These are phyloP conservation scores for Spathaspora sp. DNA, from an alignment of 805 yeast genomes.

Conservation along the genomic window DNA sequence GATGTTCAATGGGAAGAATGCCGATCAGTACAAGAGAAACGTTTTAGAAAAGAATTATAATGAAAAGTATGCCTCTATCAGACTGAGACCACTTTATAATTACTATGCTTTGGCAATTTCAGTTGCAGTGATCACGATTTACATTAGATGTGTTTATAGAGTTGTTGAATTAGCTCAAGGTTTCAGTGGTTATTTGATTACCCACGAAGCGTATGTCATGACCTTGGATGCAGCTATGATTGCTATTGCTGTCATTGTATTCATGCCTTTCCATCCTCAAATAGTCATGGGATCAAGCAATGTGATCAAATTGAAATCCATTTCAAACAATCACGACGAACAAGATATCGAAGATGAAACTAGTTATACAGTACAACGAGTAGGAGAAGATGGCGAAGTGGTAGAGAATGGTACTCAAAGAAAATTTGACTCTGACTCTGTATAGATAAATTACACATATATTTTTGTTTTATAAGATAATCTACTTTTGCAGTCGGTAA, in stretches of 20 bases:
- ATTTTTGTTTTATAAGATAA: not conserved
- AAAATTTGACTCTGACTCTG: not conserved
- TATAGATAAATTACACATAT: not conserved
- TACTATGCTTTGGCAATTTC: conserved; percentile 31
- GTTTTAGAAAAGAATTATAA: conserved; percentile 26
- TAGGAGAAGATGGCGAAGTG: not conserved
- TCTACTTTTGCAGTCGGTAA: not conserved
- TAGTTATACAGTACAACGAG: not conserved
- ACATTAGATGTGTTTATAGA: conserved; percentile 32
- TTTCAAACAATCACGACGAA: conserved; percentile 9
- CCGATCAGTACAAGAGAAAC: conserved; percentile 13
- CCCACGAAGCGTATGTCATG: conserved; percentile 33
- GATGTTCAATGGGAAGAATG: conserved; percentile 19
- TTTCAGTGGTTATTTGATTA: conserved; percentile 29
- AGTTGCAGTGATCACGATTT: conserved; percentile 24
- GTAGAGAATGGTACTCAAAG: not conserved
- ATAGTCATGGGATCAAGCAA: conserved; percentile 35
- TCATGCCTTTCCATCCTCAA: conserved; percentile 34
- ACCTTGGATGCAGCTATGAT: conserved; percentile 35
- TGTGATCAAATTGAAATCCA: conserved; percentile 11
- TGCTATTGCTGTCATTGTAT: conserved; percentile 26
- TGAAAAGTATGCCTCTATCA: conserved; percentile 17
- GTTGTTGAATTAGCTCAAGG: conserved; percentile 38
- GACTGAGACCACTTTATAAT: conserved; percentile 19
- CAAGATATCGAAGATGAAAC: not conserved